Evolutionary conservation across 495 filamentous ascomycete genomes (phyloP), one percentile per base, ranked within the genome.

Genomic region (Neurospora cerealis): DNA sequence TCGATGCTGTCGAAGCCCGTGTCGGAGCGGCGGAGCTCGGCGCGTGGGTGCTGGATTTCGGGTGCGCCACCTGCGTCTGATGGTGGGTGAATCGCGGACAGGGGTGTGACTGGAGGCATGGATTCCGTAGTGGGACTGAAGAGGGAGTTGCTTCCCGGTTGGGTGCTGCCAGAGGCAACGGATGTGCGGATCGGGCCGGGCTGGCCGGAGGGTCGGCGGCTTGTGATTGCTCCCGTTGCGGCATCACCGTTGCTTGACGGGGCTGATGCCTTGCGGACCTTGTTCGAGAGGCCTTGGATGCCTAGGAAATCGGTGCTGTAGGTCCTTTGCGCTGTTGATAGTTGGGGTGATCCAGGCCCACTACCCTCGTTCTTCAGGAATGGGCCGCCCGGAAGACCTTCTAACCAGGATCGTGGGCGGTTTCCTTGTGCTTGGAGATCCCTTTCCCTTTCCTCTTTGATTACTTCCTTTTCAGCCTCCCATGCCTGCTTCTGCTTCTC

Each of bases 361-460:
- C 84, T 84, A 8, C 54, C 54, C 5, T 82, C 81, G 69, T 76
- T 83, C 70, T 83, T 84, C 60, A 78, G 40, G 62, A 82, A 82
- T 19, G 83, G 72, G 15, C 75, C 73, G 17, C 79, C 75, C 1
- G 84, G 80, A 0, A 84, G 76, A 48, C 86, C 90, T 73, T 94
- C 91, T 69, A 90, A 85, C 90, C 91, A 95, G 80, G 90, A 94
- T 10, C 84, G 82, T 72, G 89, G 90, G 77, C 96, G 94, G 15
- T 66, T 66, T 34, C 54, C 54, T 66, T 66, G 54, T 34, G 54
- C 2, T 34, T 66, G 54, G 28, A 66, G 28, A 9, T 66, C 54
- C 15, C 54, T 66, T 66, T 66, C 28, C 7, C 54, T 66, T 66
- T 66, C 54, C 72, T 95, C 92, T 74, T 93, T 90, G 79, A 83